Conservation (phyloP, 2,329 filamentous ascomycete genomes). For the Claviceps humidiphila region DNA sequence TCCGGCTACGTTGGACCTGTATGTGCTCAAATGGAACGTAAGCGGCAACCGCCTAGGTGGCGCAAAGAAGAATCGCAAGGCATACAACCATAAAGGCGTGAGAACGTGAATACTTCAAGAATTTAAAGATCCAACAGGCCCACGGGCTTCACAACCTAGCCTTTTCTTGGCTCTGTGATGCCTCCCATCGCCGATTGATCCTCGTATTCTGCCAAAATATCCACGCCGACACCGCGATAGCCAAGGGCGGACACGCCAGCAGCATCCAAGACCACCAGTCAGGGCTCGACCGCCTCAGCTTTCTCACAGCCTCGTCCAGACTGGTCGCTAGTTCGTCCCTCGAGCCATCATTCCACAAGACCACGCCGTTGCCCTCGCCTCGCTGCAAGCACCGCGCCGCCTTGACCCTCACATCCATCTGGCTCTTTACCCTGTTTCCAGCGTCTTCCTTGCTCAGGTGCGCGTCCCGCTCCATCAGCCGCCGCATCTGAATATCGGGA, state of each 20-base stretch:
- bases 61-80: too few species aligned
- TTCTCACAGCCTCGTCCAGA: conserved; percentile 51
- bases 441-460: conserved; percentile 79
- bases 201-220: conserved; percentile 58
- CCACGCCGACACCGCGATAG: conserved; percentile 54
- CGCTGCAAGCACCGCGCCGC: conserved; percentile 59
- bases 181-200: conserved; percentile 59
- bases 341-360: conserved; percentile 82
- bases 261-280: conserved; percentile 72
- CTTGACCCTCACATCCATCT: conserved; percentile 77
- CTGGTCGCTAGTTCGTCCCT: conserved; percentile 55
- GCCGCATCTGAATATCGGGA: conserved; percentile 66
- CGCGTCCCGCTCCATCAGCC: conserved; percentile 60
- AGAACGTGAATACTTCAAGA: too few species aligned
- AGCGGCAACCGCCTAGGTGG: too few species aligned
- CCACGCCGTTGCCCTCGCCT: conserved; percentile 52
- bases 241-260: conserved; percentile 61
- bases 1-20: too few species aligned
- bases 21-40: too few species aligned
- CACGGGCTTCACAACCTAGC: conserved; percentile 2
- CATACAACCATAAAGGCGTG: too few species aligned
- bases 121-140: too few species aligned
- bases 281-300: conserved; percentile 51
- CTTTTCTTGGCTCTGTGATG: conserved; percentile 7
- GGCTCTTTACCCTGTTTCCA: conserved; percentile 70